These are phyloP conservation scores for Comarum palustre DNA, from an alignment of 306 rosid genomes.

Conservation along the genomic window DNA sequence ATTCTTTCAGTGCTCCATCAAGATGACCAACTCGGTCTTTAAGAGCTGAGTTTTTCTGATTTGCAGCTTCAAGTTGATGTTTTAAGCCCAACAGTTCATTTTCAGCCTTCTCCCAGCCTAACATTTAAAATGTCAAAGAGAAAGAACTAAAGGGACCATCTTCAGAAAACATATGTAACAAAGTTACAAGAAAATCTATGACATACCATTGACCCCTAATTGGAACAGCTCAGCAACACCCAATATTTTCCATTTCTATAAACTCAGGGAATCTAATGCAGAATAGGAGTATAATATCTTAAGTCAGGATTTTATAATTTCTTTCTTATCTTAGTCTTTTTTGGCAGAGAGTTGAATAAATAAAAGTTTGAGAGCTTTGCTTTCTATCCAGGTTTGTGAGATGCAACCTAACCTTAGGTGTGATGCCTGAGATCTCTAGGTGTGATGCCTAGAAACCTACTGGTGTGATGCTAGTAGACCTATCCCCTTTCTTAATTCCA, in stretches of 20 bases:
- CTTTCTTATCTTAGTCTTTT: no score
- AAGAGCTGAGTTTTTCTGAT: constrained; percentile 54
- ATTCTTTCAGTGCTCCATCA: constrained; percentile 84
- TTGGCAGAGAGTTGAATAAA: no score
- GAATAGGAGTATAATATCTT: no score
- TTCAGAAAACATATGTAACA: not conserved
- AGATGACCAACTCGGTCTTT: constrained; percentile 76
- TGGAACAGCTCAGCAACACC: constrained; percentile 17
- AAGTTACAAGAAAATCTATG: not conserved
- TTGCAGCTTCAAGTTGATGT: constrained; percentile 60
- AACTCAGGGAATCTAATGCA: constrained; percentile 11
- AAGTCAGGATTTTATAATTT: no score
- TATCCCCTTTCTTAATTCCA: no score
- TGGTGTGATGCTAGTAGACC: no score
- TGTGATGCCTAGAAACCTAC: no score
- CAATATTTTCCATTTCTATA: constrained; percentile 13
- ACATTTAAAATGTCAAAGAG: constrained; percentile 17
- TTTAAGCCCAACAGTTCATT: constrained; percentile 49
- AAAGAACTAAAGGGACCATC: constrained; percentile 6
- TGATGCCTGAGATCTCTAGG: no score
- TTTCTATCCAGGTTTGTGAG: no score
- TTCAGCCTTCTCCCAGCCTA: constrained; percentile 91
- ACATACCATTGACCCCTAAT: constrained; percentile 3
- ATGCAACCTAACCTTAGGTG: no score
- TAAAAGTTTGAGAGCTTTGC: no score